phyloP scores from a whole-genome alignment of 306 rosid species.

The Geum urbanum region DNA sequence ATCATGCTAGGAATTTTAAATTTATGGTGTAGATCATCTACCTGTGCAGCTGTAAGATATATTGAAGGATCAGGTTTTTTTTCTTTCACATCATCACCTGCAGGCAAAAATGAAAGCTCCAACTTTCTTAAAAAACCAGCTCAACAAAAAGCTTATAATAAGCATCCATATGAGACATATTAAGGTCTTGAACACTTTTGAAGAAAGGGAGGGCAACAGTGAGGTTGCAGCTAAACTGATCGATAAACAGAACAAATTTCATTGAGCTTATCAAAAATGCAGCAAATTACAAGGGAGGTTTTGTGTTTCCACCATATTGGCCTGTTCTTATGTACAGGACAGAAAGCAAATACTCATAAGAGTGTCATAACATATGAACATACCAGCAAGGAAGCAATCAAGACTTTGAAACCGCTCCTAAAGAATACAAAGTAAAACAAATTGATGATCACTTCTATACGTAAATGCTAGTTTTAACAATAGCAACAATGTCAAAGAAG shows the following conservation, averaged over 20 bases:
- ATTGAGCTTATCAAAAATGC: background rate
- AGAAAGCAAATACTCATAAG: background rate
- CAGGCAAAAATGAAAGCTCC: slow-evolving; percentile 1
- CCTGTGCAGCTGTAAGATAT: slow-evolving; percentile 79
- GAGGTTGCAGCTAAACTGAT: background rate
- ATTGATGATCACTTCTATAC: background rate
- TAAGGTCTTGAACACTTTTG: background rate
- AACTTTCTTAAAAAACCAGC: background rate
- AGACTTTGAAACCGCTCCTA: slow-evolving; percentile 95
- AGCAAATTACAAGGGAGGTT: background rate
- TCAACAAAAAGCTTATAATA: background rate
- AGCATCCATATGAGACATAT: background rate
- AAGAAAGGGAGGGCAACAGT: too few species aligned
- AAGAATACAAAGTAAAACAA: slow-evolving; percentile 24
- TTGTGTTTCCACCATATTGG: too few species aligned
- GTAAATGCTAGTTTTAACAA: slow-evolving; percentile 4
- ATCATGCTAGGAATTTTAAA: background rate
- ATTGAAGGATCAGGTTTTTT: slow-evolving; percentile 96
- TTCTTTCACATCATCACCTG: slow-evolving; percentile 95
- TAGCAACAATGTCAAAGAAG: background rate
- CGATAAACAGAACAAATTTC: background rate
- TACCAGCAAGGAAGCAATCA: slow-evolving; percentile 99
- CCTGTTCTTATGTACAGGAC: background rate
- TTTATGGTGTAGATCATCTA: slow-evolving; percentile 9
- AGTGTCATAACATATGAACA: slow-evolving; percentile 18